Percentiles rank a stretch among this genome's conserved stretches.
Conservation (phyloP, 306 rosid species). For the Arachis hypogaea region DNA sequence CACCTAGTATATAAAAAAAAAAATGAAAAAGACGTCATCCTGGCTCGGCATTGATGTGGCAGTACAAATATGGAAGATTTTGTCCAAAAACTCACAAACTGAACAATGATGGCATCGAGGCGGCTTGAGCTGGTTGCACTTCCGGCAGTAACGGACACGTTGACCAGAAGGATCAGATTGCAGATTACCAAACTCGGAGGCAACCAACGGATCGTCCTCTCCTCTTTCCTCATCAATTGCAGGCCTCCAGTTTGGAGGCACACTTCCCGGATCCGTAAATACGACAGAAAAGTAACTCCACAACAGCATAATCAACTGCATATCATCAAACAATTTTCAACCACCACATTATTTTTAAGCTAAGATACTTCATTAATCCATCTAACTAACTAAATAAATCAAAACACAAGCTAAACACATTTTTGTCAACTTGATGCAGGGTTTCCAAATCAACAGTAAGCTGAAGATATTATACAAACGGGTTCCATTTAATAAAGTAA, state of each 20-base stretch:
- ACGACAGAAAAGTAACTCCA: slow-evolving; percentile 99
- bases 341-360: slow-evolving; percentile 26
- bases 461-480: slow-evolving; percentile 1
- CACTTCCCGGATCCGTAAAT: slow-evolving; percentile 92
- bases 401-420: slow-evolving; percentile 8
- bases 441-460: slow-evolving; percentile 12
- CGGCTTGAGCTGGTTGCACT: slow-evolving; percentile 88
- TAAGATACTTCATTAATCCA: slow-evolving; percentile 10
- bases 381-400: neutral
- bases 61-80: slow-evolving; percentile 4
- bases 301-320: slow-evolving; percentile 90
- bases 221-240: slow-evolving; percentile 88
- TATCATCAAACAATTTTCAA: slow-evolving; percentile 34
- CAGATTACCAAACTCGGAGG: slow-evolving; percentile 56
- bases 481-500: neutral
- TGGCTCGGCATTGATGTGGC: slow-evolving; percentile 3
- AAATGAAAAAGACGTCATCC: slow-evolving; percentile 14
- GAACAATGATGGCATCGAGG: slow-evolving; percentile 98
- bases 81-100: slow-evolving; percentile 74
- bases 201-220: slow-evolving; percentile 82
- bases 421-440: neutral
- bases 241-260: slow-evolving; percentile 95
- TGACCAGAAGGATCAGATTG: slow-evolving; percentile 59
- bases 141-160: slow-evolving; percentile 77
- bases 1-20: slow-evolving; percentile 63